Percentiles rank a stretch among this genome's conserved stretches.
These are phyloP conservation scores for Saturnispora hagleri DNA, from an alignment of 805 yeast species.

Conservation along the genomic window DNA sequence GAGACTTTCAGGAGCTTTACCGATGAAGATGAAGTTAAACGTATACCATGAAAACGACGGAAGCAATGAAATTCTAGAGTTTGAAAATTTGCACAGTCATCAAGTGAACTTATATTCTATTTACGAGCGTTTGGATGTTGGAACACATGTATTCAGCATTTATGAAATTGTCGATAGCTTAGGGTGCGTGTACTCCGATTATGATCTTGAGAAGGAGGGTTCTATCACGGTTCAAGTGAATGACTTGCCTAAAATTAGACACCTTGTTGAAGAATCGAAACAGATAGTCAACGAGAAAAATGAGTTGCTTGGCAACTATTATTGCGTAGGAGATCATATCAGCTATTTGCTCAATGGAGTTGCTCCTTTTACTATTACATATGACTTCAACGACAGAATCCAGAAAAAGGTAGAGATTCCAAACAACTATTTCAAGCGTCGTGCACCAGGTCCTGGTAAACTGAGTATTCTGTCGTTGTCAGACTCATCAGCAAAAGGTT, in stretches of 20 bases:
- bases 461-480: conserved; percentile 56
- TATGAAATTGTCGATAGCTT: conserved; percentile 52
- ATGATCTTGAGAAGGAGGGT: conserved; percentile 23
- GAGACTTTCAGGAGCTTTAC: conserved; percentile 53
- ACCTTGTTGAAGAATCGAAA: conserved; percentile 28
- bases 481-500: conserved; percentile 59
- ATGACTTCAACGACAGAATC: conserved; percentile 56
- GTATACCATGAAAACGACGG: conserved; percentile 55
- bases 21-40: conserved; percentile 49
- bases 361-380: conserved; percentile 70
- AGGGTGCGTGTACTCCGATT: conserved; percentile 51
- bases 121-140: conserved; percentile 50
- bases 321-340: conserved; percentile 90
- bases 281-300: conserved; percentile 8
- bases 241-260: conserved; percentile 62
- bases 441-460: conserved; percentile 78
- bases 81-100: conserved; percentile 34
- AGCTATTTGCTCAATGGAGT: conserved; percentile 67
- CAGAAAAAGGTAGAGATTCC: conserved; percentile 41
- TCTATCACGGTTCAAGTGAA: conserved; percentile 49
- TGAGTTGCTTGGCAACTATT: conserved; percentile 31
- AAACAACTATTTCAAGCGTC: conserved; percentile 40
- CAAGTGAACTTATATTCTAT: conserved; percentile 33
- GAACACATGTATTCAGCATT: conserved; percentile 57
- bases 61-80: conserved; percentile 35